Evolutionary conservation across 257 asterid genomes (phyloP).

Genomic region (Mitragyna speciosa): DNA sequence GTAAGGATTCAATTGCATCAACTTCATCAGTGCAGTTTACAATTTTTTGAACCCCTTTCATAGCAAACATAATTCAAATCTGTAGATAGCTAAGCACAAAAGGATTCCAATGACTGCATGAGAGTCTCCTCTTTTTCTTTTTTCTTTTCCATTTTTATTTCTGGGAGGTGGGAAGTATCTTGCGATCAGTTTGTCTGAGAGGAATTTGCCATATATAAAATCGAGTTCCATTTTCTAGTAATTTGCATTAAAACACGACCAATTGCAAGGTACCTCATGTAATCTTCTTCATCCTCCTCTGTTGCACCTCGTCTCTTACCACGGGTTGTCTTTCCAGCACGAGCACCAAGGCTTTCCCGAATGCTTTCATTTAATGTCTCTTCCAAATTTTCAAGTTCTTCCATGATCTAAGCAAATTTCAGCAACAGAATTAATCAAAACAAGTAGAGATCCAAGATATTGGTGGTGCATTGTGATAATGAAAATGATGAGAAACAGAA

Average conservation of each 20-base stretch:
- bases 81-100: not conserved
- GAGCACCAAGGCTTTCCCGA: conserved; percentile 92
- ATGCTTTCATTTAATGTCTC: conserved; percentile 96
- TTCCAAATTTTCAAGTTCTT: conserved; percentile 97
- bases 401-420: conserved; percentile 58
- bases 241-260: not conserved
- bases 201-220: not conserved
- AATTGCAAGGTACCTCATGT: conserved; percentile 49
- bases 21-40: not conserved
- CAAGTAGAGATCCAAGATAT: not conserved
- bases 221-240: not conserved
- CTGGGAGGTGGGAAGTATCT: not conserved
- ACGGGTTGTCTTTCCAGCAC: conserved; percentile 54
- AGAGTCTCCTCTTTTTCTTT: not conserved
- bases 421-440: conserved; percentile 14
- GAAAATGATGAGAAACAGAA: not conserved
- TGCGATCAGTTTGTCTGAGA: not conserved
- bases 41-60: not conserved
- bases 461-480: no score
- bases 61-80: not conserved
- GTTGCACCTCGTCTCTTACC: conserved; percentile 61
- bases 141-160: not conserved
- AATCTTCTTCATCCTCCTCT: conserved; percentile 73
- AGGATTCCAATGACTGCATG: not conserved
- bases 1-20: not conserved